A percentile compares a stretch with the other conserved stretches of the same genome.
phyloP scores from a whole-genome alignment of 495 filamentous ascomycete genomes.

The Hypoxylon rickii region DNA sequence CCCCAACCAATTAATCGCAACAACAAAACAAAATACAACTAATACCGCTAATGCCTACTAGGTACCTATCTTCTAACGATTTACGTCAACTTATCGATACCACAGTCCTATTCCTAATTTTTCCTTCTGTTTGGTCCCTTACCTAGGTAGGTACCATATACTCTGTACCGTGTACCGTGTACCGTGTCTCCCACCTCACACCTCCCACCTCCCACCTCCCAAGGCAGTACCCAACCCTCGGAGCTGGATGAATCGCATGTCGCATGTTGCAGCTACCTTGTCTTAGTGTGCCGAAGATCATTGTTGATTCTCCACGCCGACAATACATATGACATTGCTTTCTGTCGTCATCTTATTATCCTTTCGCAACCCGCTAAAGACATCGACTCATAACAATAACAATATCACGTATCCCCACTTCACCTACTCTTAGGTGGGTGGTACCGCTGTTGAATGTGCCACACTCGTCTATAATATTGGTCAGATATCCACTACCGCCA shows the following conservation, averaged over 20 bases:
- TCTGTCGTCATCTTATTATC: conserved; percentile 8
- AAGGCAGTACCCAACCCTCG: no score
- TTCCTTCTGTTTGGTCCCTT: no score
- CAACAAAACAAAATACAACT: background rate
- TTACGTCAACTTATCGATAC: background rate
- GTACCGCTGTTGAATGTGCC: conserved; percentile 2
- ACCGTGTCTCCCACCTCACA: no score
- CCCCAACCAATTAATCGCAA: background rate
- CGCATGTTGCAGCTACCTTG: no score
- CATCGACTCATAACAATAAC: conserved; percentile 17
- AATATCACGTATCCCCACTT: conserved; percentile 28
- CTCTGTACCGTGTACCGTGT: no score
- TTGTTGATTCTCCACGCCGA: background rate
- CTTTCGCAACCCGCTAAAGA: conserved; percentile 8
- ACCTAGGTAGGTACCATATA: no score
- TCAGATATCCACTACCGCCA: conserved; percentile 20
- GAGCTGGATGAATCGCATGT: no score
- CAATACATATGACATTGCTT: conserved; percentile 33
- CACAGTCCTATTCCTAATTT: background rate
- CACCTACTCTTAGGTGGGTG: conserved; percentile 29
- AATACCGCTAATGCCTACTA: background rate
- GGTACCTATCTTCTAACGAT: background rate
- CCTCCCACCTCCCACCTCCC: no score
- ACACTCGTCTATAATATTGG: conserved; percentile 1
- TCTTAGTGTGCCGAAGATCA: no score